Evolutionary conservation across 805 yeast genomes (phyloP).

Genomic region (Candida loeiensis): DNA sequence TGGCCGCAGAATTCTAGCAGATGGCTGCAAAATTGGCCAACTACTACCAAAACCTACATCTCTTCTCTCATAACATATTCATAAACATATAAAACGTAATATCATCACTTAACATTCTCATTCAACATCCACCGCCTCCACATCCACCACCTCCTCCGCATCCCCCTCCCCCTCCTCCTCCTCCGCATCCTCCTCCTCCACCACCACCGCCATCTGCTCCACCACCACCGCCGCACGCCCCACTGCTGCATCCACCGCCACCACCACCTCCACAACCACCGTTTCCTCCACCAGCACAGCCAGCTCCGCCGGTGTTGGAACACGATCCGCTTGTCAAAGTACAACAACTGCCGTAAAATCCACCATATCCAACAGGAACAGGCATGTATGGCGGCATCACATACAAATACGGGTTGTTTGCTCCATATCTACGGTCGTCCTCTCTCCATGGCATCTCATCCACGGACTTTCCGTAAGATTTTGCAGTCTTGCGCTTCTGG

Average conservation of each 20-base stretch:
- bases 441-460: not conserved
- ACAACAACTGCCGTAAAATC: not conserved
- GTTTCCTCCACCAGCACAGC: not conserved
- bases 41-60: too few relatives aligned
- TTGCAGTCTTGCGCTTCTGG: too few relatives aligned
- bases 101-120: too few relatives aligned
- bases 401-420: not conserved
- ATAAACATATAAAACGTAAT: too few relatives aligned
- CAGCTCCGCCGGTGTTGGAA: not conserved
- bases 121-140: slow-evolving; percentile 8
- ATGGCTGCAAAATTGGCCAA: too few relatives aligned
- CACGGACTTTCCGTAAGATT: not conserved
- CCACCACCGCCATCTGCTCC: not conserved
- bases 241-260: not conserved
- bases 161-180: slow-evolving; percentile 7
- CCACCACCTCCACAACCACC: slow-evolving; percentile 1
- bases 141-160: slow-evolving; percentile 9
- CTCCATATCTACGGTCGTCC: not conserved
- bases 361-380: not conserved
- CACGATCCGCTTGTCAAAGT: not conserved
- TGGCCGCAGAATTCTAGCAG: too few relatives aligned
- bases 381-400: slow-evolving; percentile 1
- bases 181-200: slow-evolving; percentile 3
- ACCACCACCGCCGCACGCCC: not conserved
- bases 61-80: too few relatives aligned